phyloP scores from a whole-genome alignment of 2,329 filamentous ascomycete species.

The Pseudonectria foliicola region DNA sequence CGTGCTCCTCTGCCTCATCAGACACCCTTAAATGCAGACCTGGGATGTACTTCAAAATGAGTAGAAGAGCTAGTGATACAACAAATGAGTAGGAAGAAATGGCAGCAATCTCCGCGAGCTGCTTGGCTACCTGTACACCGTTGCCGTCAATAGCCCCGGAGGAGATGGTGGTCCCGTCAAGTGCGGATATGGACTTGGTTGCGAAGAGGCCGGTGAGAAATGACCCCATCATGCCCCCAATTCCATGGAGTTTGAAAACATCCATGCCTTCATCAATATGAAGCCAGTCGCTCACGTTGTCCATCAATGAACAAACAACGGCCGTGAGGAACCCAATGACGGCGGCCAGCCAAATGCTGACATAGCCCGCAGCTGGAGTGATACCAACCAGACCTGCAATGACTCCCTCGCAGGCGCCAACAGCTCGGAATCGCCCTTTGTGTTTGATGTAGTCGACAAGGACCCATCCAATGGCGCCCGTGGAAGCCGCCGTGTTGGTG shows the following conservation, averaged over 20 bases:
- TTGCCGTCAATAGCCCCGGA: slow-evolving; percentile 9
- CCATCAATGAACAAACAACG: slow-evolving; percentile 37
- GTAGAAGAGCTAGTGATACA: slow-evolving; percentile 3
- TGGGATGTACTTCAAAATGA: slow-evolving; percentile 10
- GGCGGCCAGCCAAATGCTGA: slow-evolving; percentile 43
- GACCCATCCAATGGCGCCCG: slow-evolving; percentile 45
- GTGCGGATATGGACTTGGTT: slow-evolving; percentile 37
- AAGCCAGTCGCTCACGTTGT: slow-evolving; percentile 42
- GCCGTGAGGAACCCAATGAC: slow-evolving; percentile 46
- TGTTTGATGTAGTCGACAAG: slow-evolving; percentile 41
- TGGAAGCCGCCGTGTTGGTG: slow-evolving; percentile 49
- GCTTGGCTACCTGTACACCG: slow-evolving; percentile 7
- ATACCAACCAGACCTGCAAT: slow-evolving; percentile 51
- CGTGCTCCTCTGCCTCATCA: slow-evolving; percentile 10
- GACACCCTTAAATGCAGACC: slow-evolving; percentile 7
- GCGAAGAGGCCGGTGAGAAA: slow-evolving; percentile 53
- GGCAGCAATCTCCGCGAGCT: slow-evolving; percentile 10
- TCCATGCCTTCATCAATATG: slow-evolving; percentile 52
- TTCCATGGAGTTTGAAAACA: slow-evolving; percentile 51
- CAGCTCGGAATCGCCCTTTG: slow-evolving; percentile 28
- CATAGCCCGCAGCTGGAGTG: slow-evolving; percentile 48
- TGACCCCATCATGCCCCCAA: slow-evolving; percentile 50
- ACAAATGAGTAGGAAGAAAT: slow-evolving; percentile 9
- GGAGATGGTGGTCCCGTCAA: slow-evolving; percentile 39
- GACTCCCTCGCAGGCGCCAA: slow-evolving; percentile 32